Base-by-base conservation (phyloP, 2,329 filamentous ascomycete species). In the Stachybotrys chlorohalonatus region DNA sequence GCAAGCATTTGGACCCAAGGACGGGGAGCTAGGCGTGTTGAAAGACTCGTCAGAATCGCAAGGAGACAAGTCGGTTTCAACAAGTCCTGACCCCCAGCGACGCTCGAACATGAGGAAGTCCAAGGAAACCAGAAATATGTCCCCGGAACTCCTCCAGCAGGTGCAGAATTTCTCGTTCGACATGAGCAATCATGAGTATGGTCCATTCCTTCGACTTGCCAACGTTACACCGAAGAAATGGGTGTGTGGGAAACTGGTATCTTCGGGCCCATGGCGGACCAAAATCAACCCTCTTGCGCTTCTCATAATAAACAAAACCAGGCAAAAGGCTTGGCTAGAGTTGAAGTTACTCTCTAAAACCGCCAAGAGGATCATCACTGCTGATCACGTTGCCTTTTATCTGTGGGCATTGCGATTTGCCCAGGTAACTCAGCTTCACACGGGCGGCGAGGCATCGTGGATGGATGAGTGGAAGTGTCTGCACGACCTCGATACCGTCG, bases 401-500 rank as follows among this genome's bases (percentile, higher is more conserved):
- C 13, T 42, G 36, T 42, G 36, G 36, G 36, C 36, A 9, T 42
- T 42, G 9, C 8, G 36, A 13, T 42, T 42, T 13, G 36, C 36
- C 8, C 36, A 42, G 36, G 36, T 13, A 42, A 13, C 13, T 13
- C 8, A 13, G 36, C 36, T 42, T 42, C 36, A 42, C 36, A 42
- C 36, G 9, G 13, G 9, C 36, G 8, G 36, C 36, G 8, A 13
- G 36, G 13, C 36, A 42, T 42, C 36, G 8, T 42, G 36, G 36
- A 13, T 42, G 36, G 36, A 42, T 42, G 13, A 13, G 3, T 9
- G 36, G 9, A 42, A 42, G 36, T 24, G 9, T n/a, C 46, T 47
- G 8, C 46, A 47, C 8, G 46, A 47, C 7, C 17, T 47, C 46
- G 62, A 67, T 4, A 60, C 54, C 30, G 53, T 64, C 9, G 58